Percentiles rank a stretch among this genome's conserved stretches.
Conservation (phyloP, 208 protist genomes). For the Leishmania major region DNA sequence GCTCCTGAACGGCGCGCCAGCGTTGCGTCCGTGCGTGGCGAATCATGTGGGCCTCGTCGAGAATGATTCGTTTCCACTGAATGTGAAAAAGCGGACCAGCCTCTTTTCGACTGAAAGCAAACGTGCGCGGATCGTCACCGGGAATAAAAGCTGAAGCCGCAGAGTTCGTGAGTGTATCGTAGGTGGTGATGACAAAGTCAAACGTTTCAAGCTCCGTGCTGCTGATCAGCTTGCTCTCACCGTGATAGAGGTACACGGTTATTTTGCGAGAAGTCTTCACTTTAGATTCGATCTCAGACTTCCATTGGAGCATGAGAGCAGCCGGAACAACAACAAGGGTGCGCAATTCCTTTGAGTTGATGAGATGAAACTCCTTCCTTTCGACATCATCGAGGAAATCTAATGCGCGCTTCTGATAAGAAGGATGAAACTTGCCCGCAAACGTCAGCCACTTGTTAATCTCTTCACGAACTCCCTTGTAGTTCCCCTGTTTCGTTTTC, state of each 20-base stretch:
- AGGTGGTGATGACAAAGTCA: conserved; percentile 94
- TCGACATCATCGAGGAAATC: conserved; percentile 84
- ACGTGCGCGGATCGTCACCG: conserved; percentile 59
- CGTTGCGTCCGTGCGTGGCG: conserved; percentile 85
- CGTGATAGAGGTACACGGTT: conserved; percentile 85
- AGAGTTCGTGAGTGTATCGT: conserved; percentile 87
- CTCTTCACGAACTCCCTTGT: conserved; percentile 42
- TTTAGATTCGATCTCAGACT: conserved; percentile 87
- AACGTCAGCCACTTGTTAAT: conserved; percentile 88
- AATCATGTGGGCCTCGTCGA: conserved; percentile 96
- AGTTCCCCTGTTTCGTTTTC: conserved; percentile 25
- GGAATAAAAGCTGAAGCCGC: conserved; percentile 62
- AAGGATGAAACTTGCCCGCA: conserved; percentile 83
- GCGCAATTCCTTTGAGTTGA: conserved; percentile 84
- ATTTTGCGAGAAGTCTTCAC: conserved; percentile 55
- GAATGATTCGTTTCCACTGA: conserved; percentile 93
- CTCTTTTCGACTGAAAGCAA: conserved; percentile 60
- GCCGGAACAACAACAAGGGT: conserved; percentile 95
- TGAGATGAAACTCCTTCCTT: conserved; percentile 69
- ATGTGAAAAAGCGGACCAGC: conserved; percentile 86
- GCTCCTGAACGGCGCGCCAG: conserved; percentile 79
- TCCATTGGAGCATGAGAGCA: conserved; percentile 92
- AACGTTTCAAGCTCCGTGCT: conserved; percentile 81
- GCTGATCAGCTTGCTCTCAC: conserved; percentile 68
- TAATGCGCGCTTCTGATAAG: conserved; percentile 67